Base-by-base conservation (phyloP, 2,329 filamentous ascomycete genomes). In the Cordyceps cateniannulata region DNA sequence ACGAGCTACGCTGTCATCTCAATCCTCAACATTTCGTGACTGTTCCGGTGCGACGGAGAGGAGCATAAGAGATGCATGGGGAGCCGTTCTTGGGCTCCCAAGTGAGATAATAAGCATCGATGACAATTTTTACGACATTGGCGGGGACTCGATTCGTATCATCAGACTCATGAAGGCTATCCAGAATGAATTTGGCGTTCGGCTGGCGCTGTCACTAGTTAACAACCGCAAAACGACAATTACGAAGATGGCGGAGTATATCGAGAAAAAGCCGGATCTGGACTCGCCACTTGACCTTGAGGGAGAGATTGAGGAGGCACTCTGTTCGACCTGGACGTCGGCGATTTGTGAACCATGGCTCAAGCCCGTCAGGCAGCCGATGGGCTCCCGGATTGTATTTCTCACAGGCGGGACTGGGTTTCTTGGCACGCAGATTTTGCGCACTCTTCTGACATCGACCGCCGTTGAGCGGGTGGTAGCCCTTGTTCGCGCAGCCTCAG, bases 161-260 rank as follows among this genome's bases (percentile, higher is more conserved):
- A 60, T 54, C 16, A 38, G 49, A 24, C 44, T 47, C 45, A 22
- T 57, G n/a, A 57, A 48, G 44, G 18, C 9, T n/a, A 62, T 66
- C 29, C 22, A 59, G n/a, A 54, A 62, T 25, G 38, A 66, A 22
- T 59, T 62, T 27, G 50, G 44, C 10, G 64, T 67, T 22, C 51
- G 62, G 10, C 58, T 67, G 14, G 62, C 62, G 4, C 56, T 63
- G 53, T 48, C 65, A 5, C 57, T 65, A 16, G 58, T 65, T n/a
- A 67, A 66, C 49, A 64, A 63, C 22, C 65, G 63, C 60, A 63
- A 63, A 18, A 63, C 64, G 10, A 67, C 64, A 2, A 59, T 66
- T 50, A 53, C 45, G 10, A 62, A 62, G 24, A 63, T 66, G 62
- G 64, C 65, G 5, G 54, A 61, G 5, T 61, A 59, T 40, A 61